These are phyloP conservation scores for Scheffersomyces lignosus DNA, from an alignment of 805 yeast species.

Conservation along the genomic window DNA sequence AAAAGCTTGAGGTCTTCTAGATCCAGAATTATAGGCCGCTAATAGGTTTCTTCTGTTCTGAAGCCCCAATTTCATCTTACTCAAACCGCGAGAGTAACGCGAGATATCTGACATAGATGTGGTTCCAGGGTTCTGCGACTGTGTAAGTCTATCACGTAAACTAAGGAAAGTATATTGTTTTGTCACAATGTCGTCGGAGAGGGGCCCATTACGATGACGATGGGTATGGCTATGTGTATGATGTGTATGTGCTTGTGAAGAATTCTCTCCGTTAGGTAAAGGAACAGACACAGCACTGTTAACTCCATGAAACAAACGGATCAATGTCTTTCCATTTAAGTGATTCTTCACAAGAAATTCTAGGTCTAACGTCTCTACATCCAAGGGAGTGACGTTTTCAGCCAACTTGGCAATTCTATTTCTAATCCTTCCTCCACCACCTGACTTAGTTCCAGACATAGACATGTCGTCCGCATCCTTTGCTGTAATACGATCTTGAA, in stretches of 20 bases:
- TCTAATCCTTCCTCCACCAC: conserved; percentile 27
- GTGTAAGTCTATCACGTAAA: conserved; percentile 31
- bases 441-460: conserved; percentile 11
- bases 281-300: neutral
- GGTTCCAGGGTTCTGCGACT: conserved; percentile 5
- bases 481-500: conserved; percentile 52
- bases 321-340: conserved; percentile 33
- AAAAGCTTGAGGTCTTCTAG: neutral
- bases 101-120: conserved; percentile 18
- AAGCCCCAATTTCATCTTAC: conserved; percentile 34
- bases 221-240: conserved; percentile 6
- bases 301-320: conserved; percentile 32
- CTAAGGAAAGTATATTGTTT: conserved; percentile 30
- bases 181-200: conserved; percentile 1
- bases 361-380: conserved; percentile 42
- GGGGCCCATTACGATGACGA: conserved; percentile 5
- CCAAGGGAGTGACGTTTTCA: conserved; percentile 34
- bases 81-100: conserved; percentile 33
- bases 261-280: neutral
- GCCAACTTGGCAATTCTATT: conserved; percentile 35
- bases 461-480: conserved; percentile 7
- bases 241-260: neutral
- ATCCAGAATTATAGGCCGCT: neutral
- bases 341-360: conserved; percentile 31
- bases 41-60: conserved; percentile 19